Conservation (phyloP, 2,329 filamentous ascomycete species). For the Pseudogymnoascus pannorum region DNA sequence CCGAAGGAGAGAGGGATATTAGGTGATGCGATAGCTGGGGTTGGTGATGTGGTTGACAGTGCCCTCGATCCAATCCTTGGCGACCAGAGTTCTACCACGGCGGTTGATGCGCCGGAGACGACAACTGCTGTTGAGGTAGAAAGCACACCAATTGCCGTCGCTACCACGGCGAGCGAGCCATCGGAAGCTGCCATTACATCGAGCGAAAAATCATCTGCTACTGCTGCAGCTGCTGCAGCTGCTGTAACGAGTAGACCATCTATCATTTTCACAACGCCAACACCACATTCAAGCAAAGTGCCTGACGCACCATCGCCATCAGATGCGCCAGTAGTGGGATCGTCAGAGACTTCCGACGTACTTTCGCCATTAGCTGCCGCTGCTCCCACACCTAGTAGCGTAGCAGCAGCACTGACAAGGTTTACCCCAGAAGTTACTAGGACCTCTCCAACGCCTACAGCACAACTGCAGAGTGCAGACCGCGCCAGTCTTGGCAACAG, state of each 20-base stretch:
- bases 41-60: background rate
- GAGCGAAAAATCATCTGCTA: background rate
- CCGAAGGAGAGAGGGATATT: background rate
- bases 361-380: background rate
- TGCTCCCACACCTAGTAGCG: background rate
- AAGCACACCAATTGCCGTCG: background rate
- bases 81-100: background rate
- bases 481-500: background rate
- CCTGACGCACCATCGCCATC: background rate
- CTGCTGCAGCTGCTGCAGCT: background rate
- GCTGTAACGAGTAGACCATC: background rate
- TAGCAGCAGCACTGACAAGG: background rate
- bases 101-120: background rate
- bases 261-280: background rate
- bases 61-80: background rate
- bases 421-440: background rate
- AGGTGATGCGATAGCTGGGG: background rate
- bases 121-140: background rate
- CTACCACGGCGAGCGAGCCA: background rate
- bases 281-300: background rate
- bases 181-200: background rate
- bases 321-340: background rate
- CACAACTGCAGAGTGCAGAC: slow-evolving; percentile 6
- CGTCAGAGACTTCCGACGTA: background rate
- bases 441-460: background rate